phyloP scores from a whole-genome alignment of 768 basidiomycete genomes.

The Kwoniella dendrophila region DNA sequence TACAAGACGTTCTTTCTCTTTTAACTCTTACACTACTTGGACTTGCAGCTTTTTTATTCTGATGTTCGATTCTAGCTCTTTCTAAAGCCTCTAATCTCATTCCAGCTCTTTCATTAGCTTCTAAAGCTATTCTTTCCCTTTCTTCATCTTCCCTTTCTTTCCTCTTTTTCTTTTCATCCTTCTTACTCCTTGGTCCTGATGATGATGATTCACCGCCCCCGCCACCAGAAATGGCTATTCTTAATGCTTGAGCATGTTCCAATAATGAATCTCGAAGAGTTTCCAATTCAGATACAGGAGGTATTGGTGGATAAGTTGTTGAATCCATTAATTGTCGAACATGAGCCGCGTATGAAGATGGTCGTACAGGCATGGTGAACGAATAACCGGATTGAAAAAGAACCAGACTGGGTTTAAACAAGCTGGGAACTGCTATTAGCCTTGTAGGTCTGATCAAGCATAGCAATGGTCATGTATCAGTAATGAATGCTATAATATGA shows the following conservation, averaged over 20 bases:
- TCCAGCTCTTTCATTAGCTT: slow-evolving; percentile 33
- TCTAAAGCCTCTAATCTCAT: slow-evolving; percentile 31
- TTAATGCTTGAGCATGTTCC: neutral
- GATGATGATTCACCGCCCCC: slow-evolving; percentile 18
- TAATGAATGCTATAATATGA: too few relatives aligned
- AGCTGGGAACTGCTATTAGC: too few relatives aligned
- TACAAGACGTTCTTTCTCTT: slow-evolving; percentile 44
- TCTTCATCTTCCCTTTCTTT: slow-evolving; percentile 28
- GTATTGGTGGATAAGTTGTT: neutral
- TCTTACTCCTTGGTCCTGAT: slow-evolving; percentile 12
- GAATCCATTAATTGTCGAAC: neutral
- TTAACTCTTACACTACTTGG: slow-evolving; percentile 41
- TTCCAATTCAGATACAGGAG: slow-evolving; percentile 30
- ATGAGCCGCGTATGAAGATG: neutral
- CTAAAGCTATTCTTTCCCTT: slow-evolving; percentile 25
- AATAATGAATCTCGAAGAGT: slow-evolving; percentile 21
- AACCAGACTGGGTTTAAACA: neutral
- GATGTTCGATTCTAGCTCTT: slow-evolving; percentile 20
- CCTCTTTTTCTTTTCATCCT: slow-evolving; percentile 28
- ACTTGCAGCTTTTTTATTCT: slow-evolving; percentile 18
- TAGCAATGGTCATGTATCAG: too few relatives aligned
- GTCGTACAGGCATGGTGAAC: neutral
- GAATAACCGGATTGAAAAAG: neutral
- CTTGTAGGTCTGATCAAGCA: too few relatives aligned
- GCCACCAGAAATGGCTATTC: slow-evolving; percentile 13